These are phyloP conservation scores for Amanita phalloides DNA, from an alignment of 768 basidiomycete species.

Conservation along the genomic window DNA sequence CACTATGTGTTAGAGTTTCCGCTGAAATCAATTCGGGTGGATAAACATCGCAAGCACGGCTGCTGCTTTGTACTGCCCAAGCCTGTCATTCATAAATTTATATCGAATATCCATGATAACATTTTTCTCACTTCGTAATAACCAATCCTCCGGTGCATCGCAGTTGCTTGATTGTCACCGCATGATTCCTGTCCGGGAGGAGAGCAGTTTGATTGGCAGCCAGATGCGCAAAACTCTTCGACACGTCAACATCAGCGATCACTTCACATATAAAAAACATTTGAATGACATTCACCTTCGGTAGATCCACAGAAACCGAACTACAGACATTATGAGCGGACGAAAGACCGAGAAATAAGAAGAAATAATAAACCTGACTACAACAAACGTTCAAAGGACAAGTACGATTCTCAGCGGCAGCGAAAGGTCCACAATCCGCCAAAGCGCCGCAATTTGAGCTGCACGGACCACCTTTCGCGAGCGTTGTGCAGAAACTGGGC, in stretches of 20 bases:
- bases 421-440: conserved; percentile 6
- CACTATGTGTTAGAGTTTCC: conserved; percentile 13
- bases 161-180: conserved; percentile 12
- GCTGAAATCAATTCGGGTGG: conserved; percentile 13
- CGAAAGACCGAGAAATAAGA: too few species aligned
- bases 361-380: too few species aligned
- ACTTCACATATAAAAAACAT: not conserved
- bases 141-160: conserved; percentile 13
- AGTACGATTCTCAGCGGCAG: conserved; percentile 3
- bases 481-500: conserved; percentile 6
- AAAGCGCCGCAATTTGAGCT: conserved; percentile 5
- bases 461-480: not conserved
- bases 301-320: conserved; percentile 10
- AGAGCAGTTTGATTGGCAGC: not conserved
- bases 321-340: not conserved
- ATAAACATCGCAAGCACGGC: conserved; percentile 6
- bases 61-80: not conserved
- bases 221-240: not conserved
- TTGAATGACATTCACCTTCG: not conserved
- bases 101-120: not conserved
- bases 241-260: not conserved
- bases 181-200: not conserved
- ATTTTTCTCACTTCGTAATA: conserved; percentile 12
- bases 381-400: conserved; percentile 7
- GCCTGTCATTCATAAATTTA: not conserved